These are phyloP conservation scores for Skeletonema tropicum DNA, from an alignment of 108 stramenopile species.

Conservation along the genomic window DNA sequence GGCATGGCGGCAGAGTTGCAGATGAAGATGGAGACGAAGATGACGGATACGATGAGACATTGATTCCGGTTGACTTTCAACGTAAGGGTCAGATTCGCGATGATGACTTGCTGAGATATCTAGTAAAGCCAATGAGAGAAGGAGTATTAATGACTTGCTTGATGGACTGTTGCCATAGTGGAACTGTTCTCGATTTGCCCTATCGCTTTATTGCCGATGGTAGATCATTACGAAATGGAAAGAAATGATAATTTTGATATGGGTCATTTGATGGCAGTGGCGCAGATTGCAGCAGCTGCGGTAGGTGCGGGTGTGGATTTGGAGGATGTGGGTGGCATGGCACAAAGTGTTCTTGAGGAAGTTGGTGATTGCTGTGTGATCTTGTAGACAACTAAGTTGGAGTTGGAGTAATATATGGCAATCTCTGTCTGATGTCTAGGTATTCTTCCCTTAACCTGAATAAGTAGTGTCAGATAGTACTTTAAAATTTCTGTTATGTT, in stretches of 20 bases:
- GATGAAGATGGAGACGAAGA: constrained; percentile 65
- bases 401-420: too few relatives aligned
- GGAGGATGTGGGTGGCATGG: neutral
- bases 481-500: too few relatives aligned
- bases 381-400: neutral
- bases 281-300: neutral
- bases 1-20: constrained; percentile 30
- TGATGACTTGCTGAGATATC: constrained; percentile 63
- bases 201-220: constrained; percentile 66
- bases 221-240: constrained; percentile 47
- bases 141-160: constrained; percentile 67
- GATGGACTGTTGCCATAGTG: constrained; percentile 87
- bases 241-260: constrained; percentile 42
- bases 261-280: constrained; percentile 13
- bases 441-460: too few relatives aligned
- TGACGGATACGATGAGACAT: constrained; percentile 80
- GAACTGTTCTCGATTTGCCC: constrained; percentile 80
- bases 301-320: neutral
- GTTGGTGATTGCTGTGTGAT: neutral
- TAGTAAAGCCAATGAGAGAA: constrained; percentile 65
- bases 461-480: too few relatives aligned
- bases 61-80: constrained; percentile 75
- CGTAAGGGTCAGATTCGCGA: constrained; percentile 70
- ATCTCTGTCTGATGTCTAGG: too few relatives aligned
- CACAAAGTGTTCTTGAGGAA: neutral